Percentiles rank a stretch among this genome's conserved stretches.
Evolutionary conservation across 345 rosid species (phyloP).

Genomic region (Acer saccharum): DNA sequence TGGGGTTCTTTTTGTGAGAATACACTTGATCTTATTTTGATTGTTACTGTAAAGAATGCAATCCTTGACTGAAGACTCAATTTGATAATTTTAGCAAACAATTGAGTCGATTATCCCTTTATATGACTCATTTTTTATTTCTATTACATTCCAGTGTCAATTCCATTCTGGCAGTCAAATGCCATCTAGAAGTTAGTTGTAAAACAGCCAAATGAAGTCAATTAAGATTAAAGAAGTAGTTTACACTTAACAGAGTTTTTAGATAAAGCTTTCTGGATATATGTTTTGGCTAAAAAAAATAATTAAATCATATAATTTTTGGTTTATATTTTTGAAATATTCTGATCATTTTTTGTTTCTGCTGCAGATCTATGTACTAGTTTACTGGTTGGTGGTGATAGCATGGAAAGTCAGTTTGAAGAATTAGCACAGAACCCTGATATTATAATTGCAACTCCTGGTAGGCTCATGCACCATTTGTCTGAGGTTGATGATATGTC

Average conservation of each 20-base stretch:
- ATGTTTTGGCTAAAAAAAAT: neutral
- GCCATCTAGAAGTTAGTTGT: neutral
- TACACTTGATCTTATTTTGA: too few relatives aligned
- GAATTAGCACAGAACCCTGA: slow-evolving; percentile 92
- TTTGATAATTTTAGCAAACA: neutral
- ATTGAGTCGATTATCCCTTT: neutral
- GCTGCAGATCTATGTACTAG: slow-evolving; percentile 73
- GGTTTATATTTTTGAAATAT: neutral
- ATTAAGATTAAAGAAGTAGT: neutral
- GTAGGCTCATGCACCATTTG: slow-evolving; percentile 93
- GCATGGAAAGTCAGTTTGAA: slow-evolving; percentile 92
- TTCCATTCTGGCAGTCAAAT: neutral
- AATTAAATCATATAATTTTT: neutral
- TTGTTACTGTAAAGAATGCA: too few relatives aligned
- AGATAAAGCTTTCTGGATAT: neutral
- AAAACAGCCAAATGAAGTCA: neutral
- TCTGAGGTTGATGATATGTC: slow-evolving; percentile 92
- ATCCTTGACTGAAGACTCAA: neutral
- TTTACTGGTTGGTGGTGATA: slow-evolving; percentile 93
- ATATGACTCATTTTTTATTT: neutral
- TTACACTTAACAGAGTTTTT: neutral
- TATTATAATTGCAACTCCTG: slow-evolving; percentile 93
- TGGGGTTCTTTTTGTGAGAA: too few relatives aligned
- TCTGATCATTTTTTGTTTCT: neutral
- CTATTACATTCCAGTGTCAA: neutral